Percentiles rank a stretch among this genome's conserved stretches.
Conservation (phyloP, 208 protist genomes). For the Balamuthia mandrillaris region DNA sequence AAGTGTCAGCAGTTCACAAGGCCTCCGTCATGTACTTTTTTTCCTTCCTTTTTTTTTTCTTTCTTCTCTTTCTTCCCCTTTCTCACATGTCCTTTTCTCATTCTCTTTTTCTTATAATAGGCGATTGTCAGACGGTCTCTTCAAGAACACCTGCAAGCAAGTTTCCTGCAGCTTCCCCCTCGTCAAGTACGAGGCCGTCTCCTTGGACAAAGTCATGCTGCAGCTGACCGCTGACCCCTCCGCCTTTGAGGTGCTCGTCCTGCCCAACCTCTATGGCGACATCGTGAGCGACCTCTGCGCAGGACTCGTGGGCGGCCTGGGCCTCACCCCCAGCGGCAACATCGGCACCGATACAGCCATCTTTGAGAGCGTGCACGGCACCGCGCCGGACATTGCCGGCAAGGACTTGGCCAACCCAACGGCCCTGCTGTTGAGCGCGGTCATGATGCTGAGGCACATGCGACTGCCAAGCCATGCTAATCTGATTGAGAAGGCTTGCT, state of each 20-base stretch:
- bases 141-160: slow-evolving; percentile 61
- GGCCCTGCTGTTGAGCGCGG: slow-evolving; percentile 40
- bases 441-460: slow-evolving; percentile 49
- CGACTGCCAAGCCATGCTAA: slow-evolving; percentile 9
- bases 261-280: slow-evolving; percentile 60
- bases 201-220: slow-evolving; percentile 67
- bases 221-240: slow-evolving; percentile 23
- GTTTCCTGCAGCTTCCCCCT: slow-evolving; percentile 66
- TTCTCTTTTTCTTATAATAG: neutral
- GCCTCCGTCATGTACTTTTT: slow-evolving; percentile 49
- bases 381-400: slow-evolving; percentile 55
- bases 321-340: slow-evolving; percentile 58
- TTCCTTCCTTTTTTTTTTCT: no score
- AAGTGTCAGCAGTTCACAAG: slow-evolving; percentile 57
- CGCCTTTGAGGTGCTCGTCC: neutral
- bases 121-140: slow-evolving; percentile 64
- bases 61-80: neutral
- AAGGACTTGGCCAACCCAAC: slow-evolving; percentile 60
- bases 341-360: slow-evolving; percentile 62
- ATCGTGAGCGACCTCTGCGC: slow-evolving; percentile 58
- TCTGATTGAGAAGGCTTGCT: neutral
- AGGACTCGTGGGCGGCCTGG: slow-evolving; percentile 55
- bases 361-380: slow-evolving; percentile 61
- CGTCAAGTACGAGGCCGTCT: slow-evolving; percentile 65
- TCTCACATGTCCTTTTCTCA: neutral